Evolutionary conservation across 2,329 filamentous ascomycete genomes (phyloP).

Genomic region (Penicillium carneum): DNA sequence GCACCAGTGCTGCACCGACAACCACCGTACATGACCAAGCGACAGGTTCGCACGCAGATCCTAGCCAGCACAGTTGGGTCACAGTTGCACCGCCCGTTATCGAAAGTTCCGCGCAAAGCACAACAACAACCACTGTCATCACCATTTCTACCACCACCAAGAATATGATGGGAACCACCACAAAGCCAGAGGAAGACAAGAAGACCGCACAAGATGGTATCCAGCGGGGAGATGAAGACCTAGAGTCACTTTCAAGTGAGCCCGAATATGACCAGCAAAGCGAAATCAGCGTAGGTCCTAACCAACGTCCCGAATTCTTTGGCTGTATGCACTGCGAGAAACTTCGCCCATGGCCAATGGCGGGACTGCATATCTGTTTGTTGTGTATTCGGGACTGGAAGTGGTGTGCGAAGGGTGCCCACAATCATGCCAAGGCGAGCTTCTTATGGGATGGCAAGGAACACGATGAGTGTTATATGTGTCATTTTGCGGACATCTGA

Average conservation of each 20-base stretch:
- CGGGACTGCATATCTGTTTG: conserved; percentile 3
- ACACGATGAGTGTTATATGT: conserved; percentile 6
- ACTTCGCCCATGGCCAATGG: not conserved
- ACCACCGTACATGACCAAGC: not conserved
- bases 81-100: conserved; percentile 3
- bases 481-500: not conserved
- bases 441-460: conserved; percentile 4
- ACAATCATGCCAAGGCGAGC: conserved; percentile 1
- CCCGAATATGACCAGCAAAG: not conserved
- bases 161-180: not conserved
- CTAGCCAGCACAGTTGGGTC: not conserved
- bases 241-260: not conserved
- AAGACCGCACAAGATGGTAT: not conserved
- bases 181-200: not conserved
- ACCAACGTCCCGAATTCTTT: not conserved
- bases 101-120: conserved; percentile 6
- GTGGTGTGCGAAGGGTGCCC: conserved; percentile 3
- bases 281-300: not conserved
- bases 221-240: not conserved
- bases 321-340: conserved; percentile 5
- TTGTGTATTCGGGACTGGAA: conserved; percentile 12
- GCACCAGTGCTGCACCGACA: not conserved
- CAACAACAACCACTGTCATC: conserved; percentile 3
- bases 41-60: not conserved
- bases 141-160: not conserved